Evolutionary conservation across 2,329 filamentous ascomycete genomes (phyloP).

Genomic region (Coleophoma crateriformis): DNA sequence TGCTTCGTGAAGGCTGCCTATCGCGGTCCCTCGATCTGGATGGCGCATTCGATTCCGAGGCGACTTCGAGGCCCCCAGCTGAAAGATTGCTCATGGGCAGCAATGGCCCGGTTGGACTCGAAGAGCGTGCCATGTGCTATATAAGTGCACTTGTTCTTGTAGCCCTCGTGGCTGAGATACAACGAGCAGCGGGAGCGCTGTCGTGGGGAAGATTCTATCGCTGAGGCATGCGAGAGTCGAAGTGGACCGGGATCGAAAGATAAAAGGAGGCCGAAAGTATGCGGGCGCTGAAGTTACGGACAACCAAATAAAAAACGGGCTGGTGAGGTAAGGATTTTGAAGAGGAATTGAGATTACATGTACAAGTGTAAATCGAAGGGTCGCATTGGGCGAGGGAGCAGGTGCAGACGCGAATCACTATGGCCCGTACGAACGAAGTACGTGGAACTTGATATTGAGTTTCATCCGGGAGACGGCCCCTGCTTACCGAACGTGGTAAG

Average conservation of each 20-base stretch:
- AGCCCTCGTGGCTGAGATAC: slow-evolving; percentile 1
- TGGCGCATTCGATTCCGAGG: slow-evolving; percentile 18
- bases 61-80: slow-evolving; percentile 6
- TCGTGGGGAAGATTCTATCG: slow-evolving; percentile 19
- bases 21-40: slow-evolving; percentile 12
- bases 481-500: too few relatives aligned
- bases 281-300: too few relatives aligned
- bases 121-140: slow-evolving; percentile 24
- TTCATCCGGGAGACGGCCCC: too few relatives aligned
- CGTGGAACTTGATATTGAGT: too few relatives aligned
- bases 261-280: not conserved
- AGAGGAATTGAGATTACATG: too few relatives aligned
- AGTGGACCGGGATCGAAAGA: not conserved
- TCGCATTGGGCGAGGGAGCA: too few relatives aligned
- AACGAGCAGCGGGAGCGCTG: slow-evolving; percentile 27
- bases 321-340: too few relatives aligned
- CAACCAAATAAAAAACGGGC: too few relatives aligned
- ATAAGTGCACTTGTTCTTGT: slow-evolving; percentile 3
- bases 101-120: slow-evolving; percentile 18
- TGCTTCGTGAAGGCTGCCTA: slow-evolving; percentile 17
- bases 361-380: too few relatives aligned
- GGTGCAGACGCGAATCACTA: too few relatives aligned
- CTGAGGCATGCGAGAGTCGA: slow-evolving; percentile 23
- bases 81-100: slow-evolving; percentile 24
- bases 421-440: too few relatives aligned